A percentile compares a stretch with the other conserved stretches of the same genome.
These are phyloP conservation scores for Hericium coralloides DNA, from an alignment of 768 basidiomycete genomes.

Conservation along the genomic window DNA sequence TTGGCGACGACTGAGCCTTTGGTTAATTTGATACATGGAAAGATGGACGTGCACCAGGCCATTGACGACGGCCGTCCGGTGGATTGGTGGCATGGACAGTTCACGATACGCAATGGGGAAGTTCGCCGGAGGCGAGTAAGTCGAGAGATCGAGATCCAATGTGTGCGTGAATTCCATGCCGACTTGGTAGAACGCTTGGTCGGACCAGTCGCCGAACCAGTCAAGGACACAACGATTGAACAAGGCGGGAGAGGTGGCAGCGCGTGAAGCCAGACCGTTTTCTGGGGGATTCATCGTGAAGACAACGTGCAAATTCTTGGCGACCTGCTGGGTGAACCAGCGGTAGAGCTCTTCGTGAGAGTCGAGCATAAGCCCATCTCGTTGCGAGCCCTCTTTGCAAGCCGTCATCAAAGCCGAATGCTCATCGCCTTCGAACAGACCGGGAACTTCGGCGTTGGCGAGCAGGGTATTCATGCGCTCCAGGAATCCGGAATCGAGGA, in stretches of 20 bases:
- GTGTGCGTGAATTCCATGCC: slow-evolving; percentile 94
- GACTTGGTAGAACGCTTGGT: slow-evolving; percentile 97
- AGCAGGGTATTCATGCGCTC: slow-evolving; percentile 99
- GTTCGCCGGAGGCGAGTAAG: slow-evolving; percentile 67
- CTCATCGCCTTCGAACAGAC: slow-evolving; percentile 99
- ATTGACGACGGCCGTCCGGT: slow-evolving; percentile 88
- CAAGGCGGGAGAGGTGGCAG: slow-evolving; percentile 94
- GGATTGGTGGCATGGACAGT: slow-evolving; percentile 76
- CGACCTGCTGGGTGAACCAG: slow-evolving; percentile 99
- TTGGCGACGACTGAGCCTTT: slow-evolving; percentile 80
- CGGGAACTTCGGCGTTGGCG: slow-evolving; percentile 99
- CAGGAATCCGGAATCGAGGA: slow-evolving; percentile 96
- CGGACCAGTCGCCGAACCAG: slow-evolving; percentile 99
- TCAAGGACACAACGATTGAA: slow-evolving; percentile 99
- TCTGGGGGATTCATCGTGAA: slow-evolving; percentile 99
- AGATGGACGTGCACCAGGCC: slow-evolving; percentile 89
- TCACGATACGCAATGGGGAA: slow-evolving; percentile 90
- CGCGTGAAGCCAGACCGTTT: slow-evolving; percentile 90
- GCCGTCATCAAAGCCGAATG: slow-evolving; percentile 97
- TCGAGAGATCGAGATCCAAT: slow-evolving; percentile 82
- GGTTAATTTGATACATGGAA: slow-evolving; percentile 83
- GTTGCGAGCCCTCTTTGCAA: slow-evolving; percentile 98
- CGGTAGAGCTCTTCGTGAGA: slow-evolving; percentile 95
- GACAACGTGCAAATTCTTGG: slow-evolving; percentile 95
- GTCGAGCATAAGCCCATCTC: slow-evolving; percentile 96